Evolutionary conservation across 495 filamentous ascomycete species (phyloP).

Genomic region (Neurospora africana): DNA sequence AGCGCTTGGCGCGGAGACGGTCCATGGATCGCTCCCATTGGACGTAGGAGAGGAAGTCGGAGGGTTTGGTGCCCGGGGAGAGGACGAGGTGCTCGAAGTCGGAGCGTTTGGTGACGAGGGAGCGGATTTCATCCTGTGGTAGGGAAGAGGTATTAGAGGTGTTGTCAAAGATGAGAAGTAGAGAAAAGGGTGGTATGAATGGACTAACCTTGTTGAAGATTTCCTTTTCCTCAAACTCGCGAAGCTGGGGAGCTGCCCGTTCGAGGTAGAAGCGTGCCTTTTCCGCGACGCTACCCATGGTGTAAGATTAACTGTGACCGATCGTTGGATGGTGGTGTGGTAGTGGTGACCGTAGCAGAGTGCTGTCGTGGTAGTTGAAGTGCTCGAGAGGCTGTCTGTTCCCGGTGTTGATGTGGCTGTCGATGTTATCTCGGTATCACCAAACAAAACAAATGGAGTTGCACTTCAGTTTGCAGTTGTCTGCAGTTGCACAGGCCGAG

Average conservation of each 20-base stretch:
- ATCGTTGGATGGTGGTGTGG: background rate
- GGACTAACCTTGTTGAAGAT: slow-evolving; percentile 65
- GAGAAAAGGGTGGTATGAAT: background rate
- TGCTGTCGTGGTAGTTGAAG: background rate
- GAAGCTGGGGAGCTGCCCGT: slow-evolving; percentile 79
- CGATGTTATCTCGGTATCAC: background rate
- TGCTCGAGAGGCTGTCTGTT: background rate
- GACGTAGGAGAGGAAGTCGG: slow-evolving; percentile 77
- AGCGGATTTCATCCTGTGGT: slow-evolving; percentile 68
- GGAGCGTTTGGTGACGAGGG: slow-evolving; percentile 79
- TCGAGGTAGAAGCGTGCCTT: slow-evolving; percentile 94
- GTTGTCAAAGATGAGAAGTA: background rate
- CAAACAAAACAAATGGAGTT: background rate
- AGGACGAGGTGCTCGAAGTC: slow-evolving; percentile 89
- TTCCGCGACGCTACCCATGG: slow-evolving; percentile 75
- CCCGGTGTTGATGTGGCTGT: background rate
- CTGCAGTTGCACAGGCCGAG: background rate
- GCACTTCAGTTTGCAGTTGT: background rate
- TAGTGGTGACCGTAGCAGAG: background rate
- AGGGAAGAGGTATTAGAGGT: slow-evolving; percentile 1
- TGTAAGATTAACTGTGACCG: slow-evolving; percentile 4
- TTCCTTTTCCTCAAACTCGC: slow-evolving; percentile 76
- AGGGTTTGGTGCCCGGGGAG: slow-evolving; percentile 59
- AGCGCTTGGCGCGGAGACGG: slow-evolving; percentile 65
- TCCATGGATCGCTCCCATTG: slow-evolving; percentile 90